Evolutionary conservation across 805 yeast species (phyloP).

Genomic region (Candida nemodendra): DNA sequence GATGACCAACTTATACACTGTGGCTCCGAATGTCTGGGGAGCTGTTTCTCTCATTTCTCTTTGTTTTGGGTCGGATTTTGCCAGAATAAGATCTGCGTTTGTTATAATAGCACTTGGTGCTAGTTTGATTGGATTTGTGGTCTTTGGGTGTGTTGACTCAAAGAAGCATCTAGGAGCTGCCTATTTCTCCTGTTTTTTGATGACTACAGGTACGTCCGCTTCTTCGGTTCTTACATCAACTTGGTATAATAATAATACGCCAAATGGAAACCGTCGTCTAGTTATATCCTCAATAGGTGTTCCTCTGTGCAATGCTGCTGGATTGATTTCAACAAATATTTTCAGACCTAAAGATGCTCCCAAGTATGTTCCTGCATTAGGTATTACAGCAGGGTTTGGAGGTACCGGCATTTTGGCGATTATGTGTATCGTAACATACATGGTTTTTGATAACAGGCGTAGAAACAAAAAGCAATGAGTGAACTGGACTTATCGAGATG

Average conservation of each 20-base stretch:
- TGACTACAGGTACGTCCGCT: slow-evolving; percentile 46
- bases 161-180: slow-evolving; percentile 23
- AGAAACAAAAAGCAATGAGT: slow-evolving; percentile 39
- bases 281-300: slow-evolving; percentile 46
- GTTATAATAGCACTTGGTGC: slow-evolving; percentile 35
- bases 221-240: slow-evolving; percentile 46
- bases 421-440: slow-evolving; percentile 25
- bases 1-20: slow-evolving; percentile 39
- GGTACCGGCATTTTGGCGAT: slow-evolving; percentile 38
- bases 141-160: slow-evolving; percentile 44
- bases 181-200: slow-evolving; percentile 16
- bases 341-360: slow-evolving; percentile 51
- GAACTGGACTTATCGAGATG: slow-evolving; percentile 34
- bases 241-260: slow-evolving; percentile 47
- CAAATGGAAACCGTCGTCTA: slow-evolving; percentile 42
- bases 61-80: slow-evolving; percentile 39
- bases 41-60: slow-evolving; percentile 39
- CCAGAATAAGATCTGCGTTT: slow-evolving; percentile 37
- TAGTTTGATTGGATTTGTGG: slow-evolving; percentile 43
- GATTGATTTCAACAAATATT: slow-evolving; percentile 49
- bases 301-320: slow-evolving; percentile 54
- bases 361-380: slow-evolving; percentile 45
- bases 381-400: slow-evolving; percentile 43
- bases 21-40: slow-evolving; percentile 45
- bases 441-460: slow-evolving; percentile 40